phyloP scores from a whole-genome alignment of 2,329 filamentous ascomycete species.

The Fusarium sp. region DNA sequence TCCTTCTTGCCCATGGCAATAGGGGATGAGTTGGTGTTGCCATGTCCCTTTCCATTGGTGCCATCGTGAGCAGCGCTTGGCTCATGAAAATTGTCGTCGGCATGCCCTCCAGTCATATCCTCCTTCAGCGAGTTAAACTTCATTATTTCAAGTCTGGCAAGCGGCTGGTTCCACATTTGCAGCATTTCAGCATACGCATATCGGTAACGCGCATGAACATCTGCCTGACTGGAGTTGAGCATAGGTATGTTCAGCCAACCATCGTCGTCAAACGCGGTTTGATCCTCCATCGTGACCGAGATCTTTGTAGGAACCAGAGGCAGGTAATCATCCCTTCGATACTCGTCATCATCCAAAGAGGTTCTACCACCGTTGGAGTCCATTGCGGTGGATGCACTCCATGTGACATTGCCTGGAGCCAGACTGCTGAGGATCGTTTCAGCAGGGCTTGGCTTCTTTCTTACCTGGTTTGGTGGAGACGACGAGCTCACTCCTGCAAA shows the following conservation, averaged over 20 bases:
- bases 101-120: constrained; percentile 47
- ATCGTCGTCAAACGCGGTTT: constrained; percentile 75
- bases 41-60: constrained; percentile 48
- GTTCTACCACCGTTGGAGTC: constrained; percentile 61
- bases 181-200: constrained; percentile 76
- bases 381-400: constrained; percentile 59
- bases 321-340: constrained; percentile 57
- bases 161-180: constrained; percentile 72
- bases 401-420: constrained; percentile 62
- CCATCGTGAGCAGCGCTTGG: constrained; percentile 54
- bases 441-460: constrained; percentile 70
- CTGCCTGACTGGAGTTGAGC: constrained; percentile 61
- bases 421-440: constrained; percentile 69
- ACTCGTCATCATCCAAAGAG: constrained; percentile 66
- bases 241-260: constrained; percentile 71
- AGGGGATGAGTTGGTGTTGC: constrained; percentile 57
- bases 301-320: constrained; percentile 63
- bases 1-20: constrained; percentile 69
- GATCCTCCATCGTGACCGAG: constrained; percentile 67
- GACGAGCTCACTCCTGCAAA: constrained; percentile 54
- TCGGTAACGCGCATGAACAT: constrained; percentile 69
- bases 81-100: constrained; percentile 50
- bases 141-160: constrained; percentile 73
- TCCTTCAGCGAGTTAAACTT: constrained; percentile 74
- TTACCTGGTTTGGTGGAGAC: constrained; percentile 57